These are phyloP conservation scores for Inga laurina DNA, from an alignment of 306 rosid genomes.

Conservation along the genomic window DNA sequence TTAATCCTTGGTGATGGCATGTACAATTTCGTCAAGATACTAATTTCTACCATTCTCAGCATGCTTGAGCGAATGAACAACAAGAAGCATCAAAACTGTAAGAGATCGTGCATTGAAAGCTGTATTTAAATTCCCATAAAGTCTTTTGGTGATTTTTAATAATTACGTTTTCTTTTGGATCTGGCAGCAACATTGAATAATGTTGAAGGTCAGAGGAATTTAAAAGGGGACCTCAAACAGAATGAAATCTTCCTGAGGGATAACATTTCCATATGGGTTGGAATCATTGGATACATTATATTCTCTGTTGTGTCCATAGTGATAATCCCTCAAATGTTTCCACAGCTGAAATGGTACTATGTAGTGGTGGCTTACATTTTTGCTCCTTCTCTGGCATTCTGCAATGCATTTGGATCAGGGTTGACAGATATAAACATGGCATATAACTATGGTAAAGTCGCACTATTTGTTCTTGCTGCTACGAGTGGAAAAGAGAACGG, in stretches of 20 bases:
- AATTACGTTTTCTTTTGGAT: background rate
- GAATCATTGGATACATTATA: constrained; percentile 16
- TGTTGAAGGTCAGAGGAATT: constrained; percentile 33
- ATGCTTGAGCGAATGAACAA: constrained; percentile 39
- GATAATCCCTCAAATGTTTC: constrained; percentile 49
- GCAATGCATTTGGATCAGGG: constrained; percentile 95
- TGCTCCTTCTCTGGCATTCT: constrained; percentile 94
- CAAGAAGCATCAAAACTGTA: constrained; percentile 22
- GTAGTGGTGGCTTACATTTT: constrained; percentile 28
- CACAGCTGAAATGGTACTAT: constrained; percentile 32
- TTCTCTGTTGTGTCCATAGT: constrained; percentile 44
- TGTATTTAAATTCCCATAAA: too few species aligned
- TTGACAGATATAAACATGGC: constrained; percentile 95
- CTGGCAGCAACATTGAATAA: constrained; percentile 6
- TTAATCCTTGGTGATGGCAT: constrained; percentile 76
- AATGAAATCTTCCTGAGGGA: constrained; percentile 66
- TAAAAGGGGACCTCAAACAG: constrained; percentile 30
- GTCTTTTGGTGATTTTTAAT: too few species aligned
- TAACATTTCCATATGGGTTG: constrained; percentile 66
- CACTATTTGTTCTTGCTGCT: constrained; percentile 77
- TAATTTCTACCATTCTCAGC: constrained; percentile 44
- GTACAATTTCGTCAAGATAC: constrained; percentile 65
- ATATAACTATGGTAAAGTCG: constrained; percentile 90
- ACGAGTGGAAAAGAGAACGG: constrained; percentile 36
- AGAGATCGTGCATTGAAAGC: background rate